Evolutionary conservation across 176 grass and related monocot species (phyloP).

Genomic region (Lolium perenne): DNA sequence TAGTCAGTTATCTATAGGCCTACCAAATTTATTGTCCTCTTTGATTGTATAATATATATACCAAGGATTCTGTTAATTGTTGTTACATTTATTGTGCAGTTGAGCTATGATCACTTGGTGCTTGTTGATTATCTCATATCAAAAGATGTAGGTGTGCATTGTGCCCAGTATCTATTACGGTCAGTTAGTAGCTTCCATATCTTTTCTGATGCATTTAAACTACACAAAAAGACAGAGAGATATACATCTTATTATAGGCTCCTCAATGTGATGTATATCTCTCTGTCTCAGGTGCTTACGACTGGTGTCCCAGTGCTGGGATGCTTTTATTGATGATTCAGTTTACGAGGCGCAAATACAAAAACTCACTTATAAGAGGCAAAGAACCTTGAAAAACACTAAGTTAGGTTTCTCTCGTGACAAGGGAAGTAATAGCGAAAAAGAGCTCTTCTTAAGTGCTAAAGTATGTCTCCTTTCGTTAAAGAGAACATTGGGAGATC

Average conservation of each 20-base stretch:
- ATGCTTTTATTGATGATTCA: constrained; percentile 68
- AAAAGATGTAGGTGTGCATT: constrained; percentile 79
- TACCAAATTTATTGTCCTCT: constrained; percentile 5
- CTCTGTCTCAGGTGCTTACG: constrained; percentile 66
- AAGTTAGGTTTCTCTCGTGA: constrained; percentile 24
- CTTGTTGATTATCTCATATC: constrained; percentile 96
- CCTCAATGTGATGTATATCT: neutral
- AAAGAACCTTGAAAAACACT: constrained; percentile 54
- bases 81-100: constrained; percentile 57
- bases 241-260: neutral
- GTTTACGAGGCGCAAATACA: constrained; percentile 49
- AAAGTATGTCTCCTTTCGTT: constrained; percentile 27
- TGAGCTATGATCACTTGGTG: constrained; percentile 93
- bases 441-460: constrained; percentile 57
- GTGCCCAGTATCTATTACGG: constrained; percentile 90
- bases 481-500: constrained; percentile 75
- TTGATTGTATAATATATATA: constrained; percentile 26
- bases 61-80: constrained; percentile 23
- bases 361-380: constrained; percentile 60
- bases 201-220: constrained; percentile 10
- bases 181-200: constrained; percentile 39
- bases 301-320: neutral
- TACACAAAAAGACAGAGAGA: neutral
- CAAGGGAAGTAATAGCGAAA: constrained; percentile 28
- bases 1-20: neutral